Evolutionary conservation across 495 filamentous ascomycete species (phyloP).

Genomic region (Xylaria nigripes): DNA sequence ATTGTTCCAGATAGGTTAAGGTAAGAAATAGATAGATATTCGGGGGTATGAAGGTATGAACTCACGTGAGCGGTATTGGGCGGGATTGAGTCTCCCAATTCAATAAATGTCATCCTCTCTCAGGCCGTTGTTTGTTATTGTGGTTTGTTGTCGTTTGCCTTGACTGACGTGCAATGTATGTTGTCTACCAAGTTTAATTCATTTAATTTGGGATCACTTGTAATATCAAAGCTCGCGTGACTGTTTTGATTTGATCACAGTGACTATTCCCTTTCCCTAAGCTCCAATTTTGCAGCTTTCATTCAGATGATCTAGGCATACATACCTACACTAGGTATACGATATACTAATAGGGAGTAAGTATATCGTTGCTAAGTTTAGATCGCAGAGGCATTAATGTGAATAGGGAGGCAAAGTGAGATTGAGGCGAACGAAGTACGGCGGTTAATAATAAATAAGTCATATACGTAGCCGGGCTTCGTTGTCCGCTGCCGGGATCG

Average conservation of each 20-base stretch:
- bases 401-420: too few relatives aligned
- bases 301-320: background rate
- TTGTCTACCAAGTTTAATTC: too few relatives aligned
- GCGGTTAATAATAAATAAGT: background rate
- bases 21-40: constrained; percentile 15
- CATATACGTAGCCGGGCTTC: background rate
- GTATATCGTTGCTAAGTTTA: too few relatives aligned
- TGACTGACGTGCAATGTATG: background rate
- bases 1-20: too few relatives aligned
- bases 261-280: background rate
- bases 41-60: background rate
- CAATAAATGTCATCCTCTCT: constrained; percentile 39
- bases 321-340: background rate
- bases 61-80: constrained; percentile 55
- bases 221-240: background rate
- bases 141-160: too few relatives aligned
- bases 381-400: too few relatives aligned
- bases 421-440: too few relatives aligned
- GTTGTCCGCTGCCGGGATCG: constrained; percentile 19
- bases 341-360: too few relatives aligned
- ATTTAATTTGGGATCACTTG: too few relatives aligned
- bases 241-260: background rate
- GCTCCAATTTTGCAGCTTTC: too few relatives aligned
- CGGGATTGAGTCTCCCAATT: constrained; percentile 51
- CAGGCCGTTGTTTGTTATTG: too few relatives aligned